A percentile compares a stretch with the other conserved stretches of the same genome.
Evolutionary conservation across 805 yeast genomes (phyloP).

Genomic region (Cyberlindnera japonica): DNA sequence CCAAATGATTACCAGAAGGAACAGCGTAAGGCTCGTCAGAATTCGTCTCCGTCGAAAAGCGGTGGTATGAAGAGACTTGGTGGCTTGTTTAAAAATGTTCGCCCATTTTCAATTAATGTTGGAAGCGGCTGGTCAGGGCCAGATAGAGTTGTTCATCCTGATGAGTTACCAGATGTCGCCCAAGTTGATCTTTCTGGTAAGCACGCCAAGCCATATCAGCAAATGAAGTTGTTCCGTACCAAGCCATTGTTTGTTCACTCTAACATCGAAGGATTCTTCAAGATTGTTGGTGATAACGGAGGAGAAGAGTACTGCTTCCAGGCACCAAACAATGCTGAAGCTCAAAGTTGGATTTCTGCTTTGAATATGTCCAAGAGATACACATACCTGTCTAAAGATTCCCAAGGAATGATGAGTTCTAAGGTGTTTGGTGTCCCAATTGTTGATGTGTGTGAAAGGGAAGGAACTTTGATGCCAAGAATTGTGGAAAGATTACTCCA

Average conservation of each 20-base stretch:
- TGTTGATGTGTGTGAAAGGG: slow-evolving; percentile 69
- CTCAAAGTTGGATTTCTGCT: slow-evolving; percentile 67
- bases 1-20: slow-evolving; percentile 16
- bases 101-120: slow-evolving; percentile 58
- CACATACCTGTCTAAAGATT: slow-evolving; percentile 39
- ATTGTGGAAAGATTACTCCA: slow-evolving; percentile 62
- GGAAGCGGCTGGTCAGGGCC: slow-evolving; percentile 35
- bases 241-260: slow-evolving; percentile 35
- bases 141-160: slow-evolving; percentile 46
- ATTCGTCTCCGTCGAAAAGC: slow-evolving; percentile 21
- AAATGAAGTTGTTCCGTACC: slow-evolving; percentile 41
- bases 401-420: slow-evolving; percentile 38
- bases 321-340: slow-evolving; percentile 55
- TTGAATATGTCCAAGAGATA: slow-evolving; percentile 38
- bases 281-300: slow-evolving; percentile 37
- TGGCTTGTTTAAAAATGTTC: slow-evolving; percentile 52
- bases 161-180: slow-evolving; percentile 57
- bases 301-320: slow-evolving; percentile 64
- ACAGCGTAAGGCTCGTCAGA: slow-evolving; percentile 20
- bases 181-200: slow-evolving; percentile 35
- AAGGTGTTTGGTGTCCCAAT: slow-evolving; percentile 87
- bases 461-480: slow-evolving; percentile 55
- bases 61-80: slow-evolving; percentile 44
- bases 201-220: slow-evolving; percentile 45
- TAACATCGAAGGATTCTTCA: slow-evolving; percentile 40